Percentiles rank a stretch among this genome's conserved stretches.
phyloP scores from a whole-genome alignment of 768 basidiomycete species.

The Galerina marginata region DNA sequence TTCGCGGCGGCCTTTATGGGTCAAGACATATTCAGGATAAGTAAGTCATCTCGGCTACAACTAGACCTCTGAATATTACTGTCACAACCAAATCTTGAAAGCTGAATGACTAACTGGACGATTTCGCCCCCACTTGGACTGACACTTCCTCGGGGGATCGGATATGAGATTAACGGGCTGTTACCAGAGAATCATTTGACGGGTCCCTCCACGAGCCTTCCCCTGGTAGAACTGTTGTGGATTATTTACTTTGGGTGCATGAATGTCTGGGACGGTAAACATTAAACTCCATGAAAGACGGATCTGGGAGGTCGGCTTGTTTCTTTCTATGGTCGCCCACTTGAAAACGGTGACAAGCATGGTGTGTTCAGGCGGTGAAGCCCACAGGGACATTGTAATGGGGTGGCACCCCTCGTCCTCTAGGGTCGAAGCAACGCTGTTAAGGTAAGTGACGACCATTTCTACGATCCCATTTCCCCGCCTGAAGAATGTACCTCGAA shows the following conservation, averaged over 20 bases:
- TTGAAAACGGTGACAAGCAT: slow-evolving; percentile 5
- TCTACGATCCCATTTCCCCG: background rate
- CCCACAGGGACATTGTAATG: background rate
- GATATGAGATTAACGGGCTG: too few species aligned
- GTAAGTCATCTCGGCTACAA: too few species aligned
- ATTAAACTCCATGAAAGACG: slow-evolving; percentile 3
- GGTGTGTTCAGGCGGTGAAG: slow-evolving; percentile 5
- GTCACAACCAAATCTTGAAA: too few species aligned
- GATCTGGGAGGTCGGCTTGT: slow-evolving; percentile 1
- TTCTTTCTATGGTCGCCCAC: slow-evolving; percentile 1
- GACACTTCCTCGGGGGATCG: too few species aligned
- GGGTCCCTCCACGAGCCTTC: background rate
- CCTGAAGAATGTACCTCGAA: slow-evolving; percentile 6
- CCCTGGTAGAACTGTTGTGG: background rate
- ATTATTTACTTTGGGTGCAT: background rate
- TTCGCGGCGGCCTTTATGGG: too few species aligned
- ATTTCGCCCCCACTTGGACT: too few species aligned
- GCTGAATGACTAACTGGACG: too few species aligned
- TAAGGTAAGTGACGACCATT: slow-evolving; percentile 1
- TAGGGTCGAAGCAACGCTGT: slow-evolving; percentile 1
- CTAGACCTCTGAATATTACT: too few species aligned
- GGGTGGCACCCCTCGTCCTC: background rate
- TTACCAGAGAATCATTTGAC: too few species aligned
- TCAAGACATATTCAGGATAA: too few species aligned
- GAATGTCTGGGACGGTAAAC: background rate